Conservation (phyloP, 2,329 filamentous ascomycete genomes). For the Chrysosporium queenslandicum region DNA sequence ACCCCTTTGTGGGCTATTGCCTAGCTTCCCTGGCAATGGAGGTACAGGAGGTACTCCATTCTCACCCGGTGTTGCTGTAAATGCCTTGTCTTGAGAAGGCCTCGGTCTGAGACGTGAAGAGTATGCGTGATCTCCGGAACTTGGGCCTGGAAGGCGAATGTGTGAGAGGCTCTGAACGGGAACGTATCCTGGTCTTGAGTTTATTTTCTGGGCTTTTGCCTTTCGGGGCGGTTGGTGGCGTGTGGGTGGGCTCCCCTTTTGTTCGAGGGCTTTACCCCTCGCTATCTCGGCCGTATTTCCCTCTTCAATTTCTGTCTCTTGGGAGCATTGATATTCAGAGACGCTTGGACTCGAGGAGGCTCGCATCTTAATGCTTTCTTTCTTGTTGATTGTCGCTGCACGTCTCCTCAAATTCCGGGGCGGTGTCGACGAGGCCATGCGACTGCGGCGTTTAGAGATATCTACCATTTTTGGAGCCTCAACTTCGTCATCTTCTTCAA, state of each 20-base stretch:
- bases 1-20: conserved; percentile 22
- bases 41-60: conserved; percentile 32
- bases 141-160: background rate
- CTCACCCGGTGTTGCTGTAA: conserved; percentile 17
- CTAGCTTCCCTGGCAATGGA: conserved; percentile 27
- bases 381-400: background rate
- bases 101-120: conserved; percentile 5
- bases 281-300: no score
- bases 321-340: background rate
- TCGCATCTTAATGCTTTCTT: background rate
- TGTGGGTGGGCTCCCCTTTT: background rate
- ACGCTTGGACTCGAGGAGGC: background rate
- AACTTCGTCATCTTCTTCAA: conserved; percentile 6
- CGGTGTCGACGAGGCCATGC: background rate
- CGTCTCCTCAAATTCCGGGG: background rate
- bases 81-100: conserved; percentile 2
- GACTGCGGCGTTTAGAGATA: background rate
- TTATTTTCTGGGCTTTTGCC: conserved; percentile 7
- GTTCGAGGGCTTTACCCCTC: background rate
- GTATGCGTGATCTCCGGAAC: background rate
- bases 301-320: background rate
- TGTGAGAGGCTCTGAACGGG: background rate
- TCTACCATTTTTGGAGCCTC: conserved; percentile 11
- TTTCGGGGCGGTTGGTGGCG: conserved; percentile 12
- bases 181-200: background rate